Conservation (phyloP, 805 yeast species). For the Starmerella vitae region DNA sequence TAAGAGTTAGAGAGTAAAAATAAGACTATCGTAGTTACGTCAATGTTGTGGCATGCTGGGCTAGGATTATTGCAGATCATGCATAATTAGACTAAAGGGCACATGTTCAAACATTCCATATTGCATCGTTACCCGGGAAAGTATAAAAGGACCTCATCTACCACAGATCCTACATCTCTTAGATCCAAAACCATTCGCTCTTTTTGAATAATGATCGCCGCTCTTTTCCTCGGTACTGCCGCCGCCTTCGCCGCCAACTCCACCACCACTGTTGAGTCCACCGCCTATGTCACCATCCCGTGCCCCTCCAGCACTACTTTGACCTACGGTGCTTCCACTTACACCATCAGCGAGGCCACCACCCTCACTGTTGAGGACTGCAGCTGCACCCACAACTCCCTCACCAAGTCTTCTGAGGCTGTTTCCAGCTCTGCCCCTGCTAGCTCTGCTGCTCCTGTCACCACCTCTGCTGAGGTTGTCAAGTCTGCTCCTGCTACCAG, state of each 20-base stretch:
- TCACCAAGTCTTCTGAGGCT: not conserved
- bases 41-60: too few relatives aligned
- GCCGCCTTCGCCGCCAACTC: conserved; percentile 12
- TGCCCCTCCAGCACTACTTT: conserved; percentile 17
- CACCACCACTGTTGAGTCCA: conserved; percentile 13
- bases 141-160: conserved; percentile 3
- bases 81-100: too few relatives aligned
- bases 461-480: conserved; percentile 10
- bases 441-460: conserved; percentile 3
- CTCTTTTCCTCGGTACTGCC: conserved; percentile 16
- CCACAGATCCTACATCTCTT: not conserved
- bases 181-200: not conserved
- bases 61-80: too few relatives aligned
- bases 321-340: conserved; percentile 14
- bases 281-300: conserved; percentile 14
- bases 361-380: conserved; percentile 18
- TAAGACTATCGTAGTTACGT: too few relatives aligned
- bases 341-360: conserved; percentile 15
- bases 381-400: conserved; percentile 11
- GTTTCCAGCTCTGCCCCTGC: conserved; percentile 7
- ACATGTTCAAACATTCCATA: too few relatives aligned
- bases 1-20: too few relatives aligned
- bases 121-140: too few relatives aligned
- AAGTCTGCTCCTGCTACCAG: conserved; percentile 13
- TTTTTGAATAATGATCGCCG: conserved; percentile 11